Evolutionary conservation across 2,329 filamentous ascomycete species (phyloP), one percentile per base, ranked within the genome.

Genomic region (Knufia petricola): DNA sequence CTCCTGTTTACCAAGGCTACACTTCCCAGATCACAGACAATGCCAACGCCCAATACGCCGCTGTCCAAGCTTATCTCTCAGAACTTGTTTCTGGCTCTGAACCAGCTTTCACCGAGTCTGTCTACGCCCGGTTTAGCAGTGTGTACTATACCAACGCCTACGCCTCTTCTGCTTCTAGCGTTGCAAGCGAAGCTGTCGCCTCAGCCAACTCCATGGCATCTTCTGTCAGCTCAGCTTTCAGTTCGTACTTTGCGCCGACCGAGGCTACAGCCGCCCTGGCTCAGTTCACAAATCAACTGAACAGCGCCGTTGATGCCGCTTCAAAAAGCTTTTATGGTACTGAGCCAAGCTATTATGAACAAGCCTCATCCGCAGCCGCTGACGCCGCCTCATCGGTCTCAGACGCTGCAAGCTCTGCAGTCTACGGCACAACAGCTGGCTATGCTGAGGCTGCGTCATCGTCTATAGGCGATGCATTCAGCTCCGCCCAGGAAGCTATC

Each of bases 11-110:
- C 58, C 73, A 72, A 26, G 69, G 69, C 9, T 82, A 81, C 59
- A 77, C 77, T 17, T 75, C 77, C 9, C 78, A 81, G 37, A 82
- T 78, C 3, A 81, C 80, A 1, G 75, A 75, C 17, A 74, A 74
- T 34, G 78, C 78, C 0, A 70, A 71, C 4, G 72, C 76, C 41
- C 82, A 87, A 58, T 89, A 86, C 56, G 75, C 77, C 3, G 79
- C 79, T 21, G 75, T 94, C 3, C 80, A 82, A 61, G 78, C 76
- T 10, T 74, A 92, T 1, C 75, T 94, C 12, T 84, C 83, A 1
- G 87, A 94, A 64, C 71, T 94, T 1, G 72, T 94, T 12, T 68
- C 75, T 34, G 87, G 85, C 46, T 87, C 83, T 63, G 87, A 94
- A 61, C 82, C 85, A 0, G 79, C 81, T 12, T 94, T 87, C 59